Evolutionary conservation across 202 grass and related monocot species (phyloP), one percentile per base, ranked within the genome.

Genomic region (Zizania palustris): DNA sequence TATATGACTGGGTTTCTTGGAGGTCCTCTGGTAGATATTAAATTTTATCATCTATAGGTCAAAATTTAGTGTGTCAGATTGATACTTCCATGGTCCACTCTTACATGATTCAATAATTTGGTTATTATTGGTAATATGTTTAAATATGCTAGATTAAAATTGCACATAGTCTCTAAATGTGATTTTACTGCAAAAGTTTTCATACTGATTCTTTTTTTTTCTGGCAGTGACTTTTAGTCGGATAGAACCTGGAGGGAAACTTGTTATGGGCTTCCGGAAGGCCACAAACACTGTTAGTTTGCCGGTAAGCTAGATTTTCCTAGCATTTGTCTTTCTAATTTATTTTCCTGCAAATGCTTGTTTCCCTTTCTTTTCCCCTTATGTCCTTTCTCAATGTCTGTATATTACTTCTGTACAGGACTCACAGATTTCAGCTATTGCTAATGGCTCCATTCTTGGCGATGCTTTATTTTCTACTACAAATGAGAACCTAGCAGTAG

Each of bases 261-360:
- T 99, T 86, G 89, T 99, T 73, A 99, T 99, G 96, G 96, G 96
- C 60, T 99, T 95, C 55, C 78, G 96, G 34, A 99, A 99, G 86
- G 96, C 96, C 48, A 99, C 89, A 73, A 99, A 99, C 80, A 96
- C 87, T 79, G 81, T 86, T 45, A 90, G 81, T 73, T 74, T 99
- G 54, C 89, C 89, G 55, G 96, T 95, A 93, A 89, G 75, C 69
- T 75, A 5, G 37, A 72, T 48, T 55, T 69, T 81, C 12, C 49
- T 58, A 46, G 9, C 66, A 63, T 68, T 84, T 4, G 58, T 74
- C 7, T 60, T 72, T 6, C 18, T 3, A 67, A 71, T 70, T 43
- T 34, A 41, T 54, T 65, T 60, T 72, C 28, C 9, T 63, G 38
- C 35, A 69, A 50, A 63, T 85, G 62, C 57, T 60, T 85, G 28